Percentiles rank a stretch among this genome's conserved stretches.
Conservation (phyloP, 1,284 basidiomycete species). For the Tausonia pullulans region DNA sequence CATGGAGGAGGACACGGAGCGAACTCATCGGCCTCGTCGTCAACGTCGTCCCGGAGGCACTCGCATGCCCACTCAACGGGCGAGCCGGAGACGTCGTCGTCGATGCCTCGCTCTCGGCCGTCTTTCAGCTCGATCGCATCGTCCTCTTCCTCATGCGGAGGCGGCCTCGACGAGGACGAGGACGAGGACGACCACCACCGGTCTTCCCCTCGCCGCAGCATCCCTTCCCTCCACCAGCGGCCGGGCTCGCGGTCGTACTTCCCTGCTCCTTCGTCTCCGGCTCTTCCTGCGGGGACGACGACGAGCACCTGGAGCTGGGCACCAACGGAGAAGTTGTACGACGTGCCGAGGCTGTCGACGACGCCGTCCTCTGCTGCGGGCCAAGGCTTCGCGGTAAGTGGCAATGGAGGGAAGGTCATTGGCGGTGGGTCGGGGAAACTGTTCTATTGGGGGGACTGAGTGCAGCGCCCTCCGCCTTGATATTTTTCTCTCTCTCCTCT, state of each 20-base stretch:
- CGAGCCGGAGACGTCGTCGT: no score
- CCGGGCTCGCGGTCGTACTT: not conserved
- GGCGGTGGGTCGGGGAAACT: not conserved
- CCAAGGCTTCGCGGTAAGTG: not conserved
- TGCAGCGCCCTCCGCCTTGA: no score
- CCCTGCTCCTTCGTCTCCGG: not conserved
- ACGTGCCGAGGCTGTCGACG: not conserved
- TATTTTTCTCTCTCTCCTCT: no score
- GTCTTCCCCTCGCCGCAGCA: not conserved
- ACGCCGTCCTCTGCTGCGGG: not conserved
- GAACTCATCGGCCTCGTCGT: no score
- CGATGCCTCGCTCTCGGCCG: no score
- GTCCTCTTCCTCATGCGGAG: not conserved
- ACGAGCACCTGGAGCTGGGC: not conserved
- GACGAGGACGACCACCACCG: not conserved
- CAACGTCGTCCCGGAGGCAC: no score
- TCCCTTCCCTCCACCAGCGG: not conserved
- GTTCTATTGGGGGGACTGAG: conserved; percentile 1
- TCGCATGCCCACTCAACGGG: no score
- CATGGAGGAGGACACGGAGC: no score
- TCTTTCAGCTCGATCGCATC: no score
- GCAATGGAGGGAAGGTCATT: not conserved
- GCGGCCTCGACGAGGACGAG: not conserved
- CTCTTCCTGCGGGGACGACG: not conserved
- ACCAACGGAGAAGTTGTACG: not conserved